Base-by-base conservation (phyloP, 23 red algal genomes). In the Pyropia yezoensis region DNA sequence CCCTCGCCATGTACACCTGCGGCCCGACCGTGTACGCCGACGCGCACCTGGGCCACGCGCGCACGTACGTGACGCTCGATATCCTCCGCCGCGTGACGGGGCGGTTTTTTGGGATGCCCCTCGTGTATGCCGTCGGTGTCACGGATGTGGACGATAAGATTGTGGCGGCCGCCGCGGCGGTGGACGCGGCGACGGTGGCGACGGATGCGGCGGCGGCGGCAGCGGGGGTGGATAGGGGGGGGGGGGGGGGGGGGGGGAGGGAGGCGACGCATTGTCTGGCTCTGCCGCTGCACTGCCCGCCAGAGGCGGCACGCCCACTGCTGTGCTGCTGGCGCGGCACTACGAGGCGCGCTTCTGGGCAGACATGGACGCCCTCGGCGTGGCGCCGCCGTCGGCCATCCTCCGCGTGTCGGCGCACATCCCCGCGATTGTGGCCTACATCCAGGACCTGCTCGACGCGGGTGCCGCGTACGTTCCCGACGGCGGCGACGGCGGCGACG, bases 131-230 rank as follows among this genome's bases (percentile, higher is more conserved):
- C 26, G 71, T 96, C 34, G 83, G 83, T 19, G 56, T 96, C 11
- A 96, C 91, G 18, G 91, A 96, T 70, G 73, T 96, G 39, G 91
- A 96, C 61, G 91, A 96, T 47, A 96, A 96, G 75, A 96, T 96
- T 72, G 69, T 96, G 33, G 27, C 70, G 34, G 53, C 75, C 21
- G 65, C 84, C 9, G 59, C 69, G 18, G 78, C 71, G 21, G 18
- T 54, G 49, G 50, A 74, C 45, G 51, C 59, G 26, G 69, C 55
- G 24, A 57, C 78, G 18, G 66, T 33, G 22, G 22, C 4, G 23
- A n/a, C n/a, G n/a, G n/a, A n/a, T n/a, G 30, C 30, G 6, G 30
- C 30, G 39, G 39, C 39, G 39, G 11, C 4, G 39, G 39, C 39
- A 8, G 39, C 39, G 39, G 39, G 6, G 3, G 11, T 13, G 11